phyloP scores from a whole-genome alignment of 768 basidiomycete species.

The Suillus subaureus region DNA sequence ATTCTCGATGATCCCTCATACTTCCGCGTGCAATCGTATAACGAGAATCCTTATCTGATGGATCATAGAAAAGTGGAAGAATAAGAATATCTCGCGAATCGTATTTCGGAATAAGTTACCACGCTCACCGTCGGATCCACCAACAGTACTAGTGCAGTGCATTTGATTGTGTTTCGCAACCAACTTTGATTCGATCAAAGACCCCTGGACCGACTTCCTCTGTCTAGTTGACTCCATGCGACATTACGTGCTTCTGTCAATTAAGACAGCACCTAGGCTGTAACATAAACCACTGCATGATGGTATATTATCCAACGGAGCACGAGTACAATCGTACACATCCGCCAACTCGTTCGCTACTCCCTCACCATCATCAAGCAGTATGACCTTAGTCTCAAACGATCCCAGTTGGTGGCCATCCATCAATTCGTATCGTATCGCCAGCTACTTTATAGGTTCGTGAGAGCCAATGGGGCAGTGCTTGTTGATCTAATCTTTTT shows the following conservation, averaged over 20 bases:
- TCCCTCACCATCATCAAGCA: not conserved
- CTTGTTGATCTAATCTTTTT: not conserved
- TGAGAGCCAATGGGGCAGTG: not conserved
- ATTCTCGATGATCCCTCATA: not conserved
- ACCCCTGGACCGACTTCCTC: not conserved
- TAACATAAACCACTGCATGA: not conserved
- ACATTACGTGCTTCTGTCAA: not conserved
- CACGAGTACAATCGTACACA: not conserved
- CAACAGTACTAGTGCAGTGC: not conserved
- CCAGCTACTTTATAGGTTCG: not conserved
- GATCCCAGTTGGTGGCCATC: not conserved
- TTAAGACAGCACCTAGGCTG: not conserved
- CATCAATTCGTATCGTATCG: not conserved
- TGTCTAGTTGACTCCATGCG: not conserved
- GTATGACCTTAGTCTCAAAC: not conserved
- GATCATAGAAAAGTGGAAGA: no score
- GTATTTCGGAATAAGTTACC: not conserved
- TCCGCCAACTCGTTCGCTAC: not conserved
- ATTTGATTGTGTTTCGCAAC: not conserved
- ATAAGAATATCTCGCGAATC: not conserved
- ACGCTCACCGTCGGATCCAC: not conserved
- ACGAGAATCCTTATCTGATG: not conserved
- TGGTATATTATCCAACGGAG: not conserved
- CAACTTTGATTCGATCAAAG: not conserved
- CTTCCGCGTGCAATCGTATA: not conserved